phyloP scores from a whole-genome alignment of 1,139 yeast species.

The Magnusiomyces ingens region DNA sequence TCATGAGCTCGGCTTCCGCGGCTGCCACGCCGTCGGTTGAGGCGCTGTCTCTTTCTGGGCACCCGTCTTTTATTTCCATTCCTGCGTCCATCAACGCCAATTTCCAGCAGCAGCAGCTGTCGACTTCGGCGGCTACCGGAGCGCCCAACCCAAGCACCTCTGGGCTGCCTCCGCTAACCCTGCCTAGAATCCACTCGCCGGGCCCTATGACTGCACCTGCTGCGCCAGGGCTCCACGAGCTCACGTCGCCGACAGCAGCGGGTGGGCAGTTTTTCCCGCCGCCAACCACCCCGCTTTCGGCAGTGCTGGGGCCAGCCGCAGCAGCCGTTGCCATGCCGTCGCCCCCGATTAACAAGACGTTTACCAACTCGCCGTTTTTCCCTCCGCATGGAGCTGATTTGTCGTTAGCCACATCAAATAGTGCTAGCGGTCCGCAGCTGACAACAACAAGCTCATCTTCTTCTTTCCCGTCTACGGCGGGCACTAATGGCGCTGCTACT shows the following conservation, averaged over 20 bases:
- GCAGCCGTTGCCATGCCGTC: slow-evolving; percentile 30
- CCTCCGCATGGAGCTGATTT: slow-evolving; percentile 20
- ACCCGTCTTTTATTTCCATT: background rate
- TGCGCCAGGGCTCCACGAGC: too few species aligned
- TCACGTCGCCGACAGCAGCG: background rate
- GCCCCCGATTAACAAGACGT: slow-evolving; percentile 17
- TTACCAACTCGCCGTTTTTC: slow-evolving; percentile 19
- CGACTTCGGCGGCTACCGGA: background rate
- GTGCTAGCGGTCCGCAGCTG: too few species aligned
- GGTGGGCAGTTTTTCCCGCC: slow-evolving; percentile 8
- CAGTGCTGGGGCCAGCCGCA: slow-evolving; percentile 36
- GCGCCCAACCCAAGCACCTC: slow-evolving; percentile 17
- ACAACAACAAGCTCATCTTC: background rate
- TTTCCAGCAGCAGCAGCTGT: slow-evolving; percentile 4
- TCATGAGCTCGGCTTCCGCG: slow-evolving; percentile 4
- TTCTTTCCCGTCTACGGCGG: background rate
- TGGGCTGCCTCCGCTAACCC: slow-evolving; percentile 5
- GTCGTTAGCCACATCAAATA: slow-evolving; percentile 4
- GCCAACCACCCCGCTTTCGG: slow-evolving; percentile 34
- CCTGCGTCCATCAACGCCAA: background rate
- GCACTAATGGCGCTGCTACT: background rate
- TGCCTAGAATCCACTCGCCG: background rate
- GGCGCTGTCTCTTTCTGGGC: background rate
- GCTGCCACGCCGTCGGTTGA: slow-evolving; percentile 12
- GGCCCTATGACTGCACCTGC: too few species aligned